Evolutionary conservation across 2,329 filamentous ascomycete genomes (phyloP).

Genomic region (Ceratocystis huliohia): DNA sequence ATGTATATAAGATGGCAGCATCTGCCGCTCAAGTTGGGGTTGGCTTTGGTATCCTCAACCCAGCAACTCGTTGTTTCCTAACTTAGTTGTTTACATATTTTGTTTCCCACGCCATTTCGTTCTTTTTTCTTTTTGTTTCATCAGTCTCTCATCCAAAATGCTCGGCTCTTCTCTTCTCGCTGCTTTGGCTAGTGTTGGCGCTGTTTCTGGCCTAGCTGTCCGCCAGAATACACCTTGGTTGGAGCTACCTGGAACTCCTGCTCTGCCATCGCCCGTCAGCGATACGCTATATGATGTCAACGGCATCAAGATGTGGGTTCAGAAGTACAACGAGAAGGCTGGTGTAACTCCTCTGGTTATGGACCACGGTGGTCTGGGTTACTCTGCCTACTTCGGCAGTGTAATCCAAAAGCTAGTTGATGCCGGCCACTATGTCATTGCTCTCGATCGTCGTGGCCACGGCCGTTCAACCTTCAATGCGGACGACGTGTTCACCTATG

Average conservation of each 20-base stretch:
- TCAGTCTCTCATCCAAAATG: not conserved
- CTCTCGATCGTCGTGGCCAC: conserved; percentile 32
- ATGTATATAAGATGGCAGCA: not conserved
- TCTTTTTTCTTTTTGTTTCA: not conserved
- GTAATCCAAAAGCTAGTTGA: conserved; percentile 29
- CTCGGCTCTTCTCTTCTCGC: conserved; percentile 10
- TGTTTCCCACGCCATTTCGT: not conserved
- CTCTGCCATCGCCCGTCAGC: conserved; percentile 29
- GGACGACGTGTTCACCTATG: conserved; percentile 30
- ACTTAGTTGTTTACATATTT: not conserved
- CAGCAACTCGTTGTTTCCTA: not conserved
- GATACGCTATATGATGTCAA: conserved; percentile 27
- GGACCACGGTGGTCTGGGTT: conserved; percentile 32
- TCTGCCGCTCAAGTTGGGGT: not conserved
- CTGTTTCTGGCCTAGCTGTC: conserved; percentile 23
- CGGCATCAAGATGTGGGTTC: conserved; percentile 32
- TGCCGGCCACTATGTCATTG: conserved; percentile 30
- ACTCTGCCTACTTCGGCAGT: conserved; percentile 32
- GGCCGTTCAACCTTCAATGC: conserved; percentile 30
- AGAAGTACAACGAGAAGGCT: conserved; percentile 31
- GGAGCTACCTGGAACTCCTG: conserved; percentile 31
- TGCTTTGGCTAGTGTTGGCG: conserved; percentile 6
- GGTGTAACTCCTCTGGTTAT: conserved; percentile 30
- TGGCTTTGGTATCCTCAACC: conserved; percentile 1
- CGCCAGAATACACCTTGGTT: conserved; percentile 26